Base-by-base conservation (phyloP, 768 basidiomycete species). In the Clitopilus hobsonii region DNA sequence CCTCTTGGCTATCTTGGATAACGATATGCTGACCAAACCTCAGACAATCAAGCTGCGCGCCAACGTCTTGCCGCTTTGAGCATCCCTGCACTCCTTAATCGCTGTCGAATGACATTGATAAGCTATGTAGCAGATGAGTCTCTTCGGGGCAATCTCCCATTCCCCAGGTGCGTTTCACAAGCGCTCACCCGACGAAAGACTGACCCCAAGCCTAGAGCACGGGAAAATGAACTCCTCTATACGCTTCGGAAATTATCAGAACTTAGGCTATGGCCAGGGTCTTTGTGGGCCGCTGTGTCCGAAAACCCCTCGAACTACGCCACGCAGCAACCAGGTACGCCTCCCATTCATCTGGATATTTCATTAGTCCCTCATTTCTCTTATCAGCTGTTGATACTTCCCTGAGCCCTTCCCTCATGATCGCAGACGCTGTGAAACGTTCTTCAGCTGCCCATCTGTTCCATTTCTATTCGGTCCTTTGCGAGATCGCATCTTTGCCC, bases 211-310 rank as follows among this genome's bases (percentile, higher is more conserved):
- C n/a, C n/a, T n/a, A 94, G 94, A 53, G 82, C 84, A 0, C 80
- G 92, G 23, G 94, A 98, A 68, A 93, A 96, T 61, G 96, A 98
- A 61, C 65, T 98, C 13, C 66, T 95, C 1, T 96, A 94, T 64
- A 80, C 94, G 24, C 71, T 98, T 11, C 82, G 82, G 38, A 90
- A 91, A 58, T 72, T 98, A n/a, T 73, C 83, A 11, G 78, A 80
- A 29, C 71, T 94, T 20, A 76, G 77, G n/a, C 70, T 97, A 8
- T 89, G 84, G 83, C 74, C 84, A 11, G 89, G 89, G 2, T 84
- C 85, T 1, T 68, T 94, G 6, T 90, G 87, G 86, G 88, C 89
- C 0, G 85, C 88, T 0, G 64, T 86, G 6, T 88, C 89, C 1
- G 79, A 82, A n/a, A 62, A 83, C 6, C 86, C 90, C 0, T 78